These are phyloP conservation scores for Hortaea werneckii DNA, from an alignment of 2,329 filamentous ascomycete genomes.

Conservation along the genomic window DNA sequence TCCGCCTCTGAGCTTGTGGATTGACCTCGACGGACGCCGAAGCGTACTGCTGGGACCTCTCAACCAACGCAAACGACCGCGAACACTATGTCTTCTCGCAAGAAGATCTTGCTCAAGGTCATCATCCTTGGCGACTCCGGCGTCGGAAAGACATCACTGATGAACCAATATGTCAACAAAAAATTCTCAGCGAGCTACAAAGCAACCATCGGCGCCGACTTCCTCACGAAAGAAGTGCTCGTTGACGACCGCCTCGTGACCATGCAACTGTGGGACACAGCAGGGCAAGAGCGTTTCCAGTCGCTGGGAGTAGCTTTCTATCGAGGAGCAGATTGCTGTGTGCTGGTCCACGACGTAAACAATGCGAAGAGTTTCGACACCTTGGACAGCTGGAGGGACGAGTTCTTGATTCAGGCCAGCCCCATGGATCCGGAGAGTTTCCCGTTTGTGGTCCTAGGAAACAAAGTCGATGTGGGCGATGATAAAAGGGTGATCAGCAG, in stretches of 20 bases:
- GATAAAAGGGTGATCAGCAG: conserved; percentile 92
- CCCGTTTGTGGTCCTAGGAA: conserved; percentile 94
- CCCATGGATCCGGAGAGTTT: conserved; percentile 95
- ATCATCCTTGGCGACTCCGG: conserved; percentile 98
- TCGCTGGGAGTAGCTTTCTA: conserved; percentile 97
- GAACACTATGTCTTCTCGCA: conserved; percentile 10
- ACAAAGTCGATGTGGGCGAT: conserved; percentile 98
- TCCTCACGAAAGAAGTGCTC: conserved; percentile 93
- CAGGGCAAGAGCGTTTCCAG: conserved; percentile 94
- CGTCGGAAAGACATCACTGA: conserved; percentile 98
- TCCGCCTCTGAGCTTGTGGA: no score
- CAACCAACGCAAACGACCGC: background rate
- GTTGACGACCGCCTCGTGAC: conserved; percentile 96
- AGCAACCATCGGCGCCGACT: conserved; percentile 96
- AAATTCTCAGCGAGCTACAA: conserved; percentile 99
- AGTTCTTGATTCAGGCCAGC: conserved; percentile 95
- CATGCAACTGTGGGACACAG: conserved; percentile 99
- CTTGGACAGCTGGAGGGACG: conserved; percentile 94
- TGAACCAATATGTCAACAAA: conserved; percentile 99
- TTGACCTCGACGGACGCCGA: no score
- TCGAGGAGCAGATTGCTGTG: conserved; percentile 92
- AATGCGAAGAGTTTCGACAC: conserved; percentile 99
- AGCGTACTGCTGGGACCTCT: no score
- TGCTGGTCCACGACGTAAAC: conserved; percentile 96
- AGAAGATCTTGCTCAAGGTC: conserved; percentile 49